Conservation (phyloP, 2,329 filamentous ascomycete species). For the Fusarium humuli region DNA sequence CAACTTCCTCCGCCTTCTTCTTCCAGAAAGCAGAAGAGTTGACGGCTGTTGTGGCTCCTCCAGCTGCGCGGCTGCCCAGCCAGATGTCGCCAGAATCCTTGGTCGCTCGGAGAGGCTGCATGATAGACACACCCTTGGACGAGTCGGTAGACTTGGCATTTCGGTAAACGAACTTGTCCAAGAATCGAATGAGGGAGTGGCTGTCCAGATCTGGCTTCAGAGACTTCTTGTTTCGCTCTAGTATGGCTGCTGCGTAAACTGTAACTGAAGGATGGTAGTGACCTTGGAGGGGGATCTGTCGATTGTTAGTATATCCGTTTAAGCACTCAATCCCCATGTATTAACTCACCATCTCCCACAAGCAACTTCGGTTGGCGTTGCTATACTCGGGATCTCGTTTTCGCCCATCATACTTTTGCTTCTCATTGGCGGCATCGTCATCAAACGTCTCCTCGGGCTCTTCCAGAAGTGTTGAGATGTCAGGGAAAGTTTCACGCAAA, state of each 20-base stretch:
- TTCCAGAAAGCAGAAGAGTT: conserved; percentile 94
- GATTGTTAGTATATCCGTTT: conserved; percentile 35
- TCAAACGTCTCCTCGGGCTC: conserved; percentile 80
- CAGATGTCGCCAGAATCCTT: conserved; percentile 67
- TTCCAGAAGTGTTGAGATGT: conserved; percentile 80
- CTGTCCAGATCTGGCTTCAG: conserved; percentile 91
- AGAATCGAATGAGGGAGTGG: conserved; percentile 92
- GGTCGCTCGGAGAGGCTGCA: conserved; percentile 82
- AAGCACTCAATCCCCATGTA: not conserved
- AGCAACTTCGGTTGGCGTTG: conserved; percentile 90
- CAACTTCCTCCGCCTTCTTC: conserved; percentile 87
- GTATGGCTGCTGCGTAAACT: conserved; percentile 79
- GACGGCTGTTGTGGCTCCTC: conserved; percentile 60
- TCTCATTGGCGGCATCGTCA: conserved; percentile 62
- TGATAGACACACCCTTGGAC: conserved; percentile 86
- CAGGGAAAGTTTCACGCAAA: conserved; percentile 81
- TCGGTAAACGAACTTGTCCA: conserved; percentile 98
- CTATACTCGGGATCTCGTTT: conserved; percentile 93
- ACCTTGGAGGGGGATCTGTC: conserved; percentile 55
- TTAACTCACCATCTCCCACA: conserved; percentile 85
- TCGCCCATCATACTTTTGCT: conserved; percentile 78
- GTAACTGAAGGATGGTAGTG: conserved; percentile 96
- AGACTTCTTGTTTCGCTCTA: conserved; percentile 76
- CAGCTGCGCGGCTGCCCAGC: conserved; percentile 63
- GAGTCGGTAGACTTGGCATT: conserved; percentile 80